A percentile compares a stretch with the other conserved stretches of the same genome.
phyloP scores from a whole-genome alignment of 139 green algal species.

The Limnomonas spitsbergensis region DNA sequence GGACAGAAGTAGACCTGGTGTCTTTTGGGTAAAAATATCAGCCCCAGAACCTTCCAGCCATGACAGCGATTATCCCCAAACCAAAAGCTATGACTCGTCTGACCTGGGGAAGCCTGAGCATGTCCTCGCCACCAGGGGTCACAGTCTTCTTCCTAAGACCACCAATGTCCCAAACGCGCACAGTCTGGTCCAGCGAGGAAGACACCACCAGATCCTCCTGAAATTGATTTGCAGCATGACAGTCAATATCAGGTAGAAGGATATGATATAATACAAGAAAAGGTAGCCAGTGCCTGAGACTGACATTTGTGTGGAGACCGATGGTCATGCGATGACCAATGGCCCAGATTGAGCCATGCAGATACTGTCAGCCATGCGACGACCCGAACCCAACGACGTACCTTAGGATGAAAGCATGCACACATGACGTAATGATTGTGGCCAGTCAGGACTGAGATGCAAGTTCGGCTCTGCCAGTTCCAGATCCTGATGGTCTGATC shows the following conservation, averaged over 20 bases:
- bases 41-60: background rate
- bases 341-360: no score
- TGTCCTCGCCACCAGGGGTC: conserved; percentile 76
- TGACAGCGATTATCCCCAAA: background rate
- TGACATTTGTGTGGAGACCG: no score
- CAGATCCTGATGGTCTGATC: conserved; percentile 99
- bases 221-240: background rate
- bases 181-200: conserved; percentile 93
- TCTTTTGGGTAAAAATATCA: no score
- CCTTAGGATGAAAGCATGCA: conserved; percentile 93
- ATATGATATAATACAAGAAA: no score
- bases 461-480: conserved; percentile 98
- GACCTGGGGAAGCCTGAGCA: conserved; percentile 77
- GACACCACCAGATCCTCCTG: conserved; percentile 89
- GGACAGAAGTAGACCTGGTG: no score
- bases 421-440: conserved; percentile 99
- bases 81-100: background rate
- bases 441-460: conserved; percentile 95
- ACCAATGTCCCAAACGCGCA: conserved; percentile 97
- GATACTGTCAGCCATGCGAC: no score
- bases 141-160: conserved; percentile 94
- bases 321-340: no score
- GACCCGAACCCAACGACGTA: no score
- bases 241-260: no score
- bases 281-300: no score